Percentiles rank a stretch among this genome's conserved stretches.
These are phyloP conservation scores for Hypoxylon lenormandii DNA, from an alignment of 495 filamentous ascomycete species.

Conservation along the genomic window DNA sequence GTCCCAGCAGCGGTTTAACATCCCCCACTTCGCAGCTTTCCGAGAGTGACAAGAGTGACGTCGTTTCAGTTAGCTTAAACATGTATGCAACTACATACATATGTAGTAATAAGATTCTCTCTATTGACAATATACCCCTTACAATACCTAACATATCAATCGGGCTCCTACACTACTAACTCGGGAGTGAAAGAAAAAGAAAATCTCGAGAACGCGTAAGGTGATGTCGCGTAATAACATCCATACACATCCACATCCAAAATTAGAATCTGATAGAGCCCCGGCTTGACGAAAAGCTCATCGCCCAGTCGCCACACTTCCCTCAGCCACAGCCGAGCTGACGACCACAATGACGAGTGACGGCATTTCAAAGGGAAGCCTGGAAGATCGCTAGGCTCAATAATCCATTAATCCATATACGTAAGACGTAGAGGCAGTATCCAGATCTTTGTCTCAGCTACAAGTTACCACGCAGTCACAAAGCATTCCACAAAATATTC, in stretches of 20 bases:
- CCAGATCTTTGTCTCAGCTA: background rate
- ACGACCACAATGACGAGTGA: constrained; percentile 22
- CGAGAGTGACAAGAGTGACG: constrained; percentile 26
- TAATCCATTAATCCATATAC: too few species aligned
- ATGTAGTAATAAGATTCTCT: background rate
- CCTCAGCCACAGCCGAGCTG: constrained; percentile 42
- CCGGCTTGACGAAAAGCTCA: constrained; percentile 21
- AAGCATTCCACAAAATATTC: too few species aligned
- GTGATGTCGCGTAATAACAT: constrained; percentile 22
- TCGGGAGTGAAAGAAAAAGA: background rate
- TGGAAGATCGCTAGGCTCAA: too few species aligned
- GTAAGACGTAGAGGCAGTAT: too few species aligned
- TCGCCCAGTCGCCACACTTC: constrained; percentile 39
- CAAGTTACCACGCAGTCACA: too few species aligned
- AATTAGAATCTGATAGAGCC: constrained; percentile 38
- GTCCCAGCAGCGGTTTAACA: constrained; percentile 32
- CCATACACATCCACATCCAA: constrained; percentile 12
- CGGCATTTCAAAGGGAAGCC: constrained; percentile 15
- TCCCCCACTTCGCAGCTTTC: constrained; percentile 18
- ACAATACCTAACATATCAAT: background rate
- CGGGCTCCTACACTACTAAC: too few species aligned
- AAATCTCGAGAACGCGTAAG: constrained; percentile 20
- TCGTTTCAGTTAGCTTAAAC: constrained; percentile 19
- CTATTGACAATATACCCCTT: background rate
- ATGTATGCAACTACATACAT: background rate